Evolutionary conservation across 306 rosid genomes (phyloP), one percentile per base, ranked within the genome.

Genomic region (Cucumis hystrix): DNA sequence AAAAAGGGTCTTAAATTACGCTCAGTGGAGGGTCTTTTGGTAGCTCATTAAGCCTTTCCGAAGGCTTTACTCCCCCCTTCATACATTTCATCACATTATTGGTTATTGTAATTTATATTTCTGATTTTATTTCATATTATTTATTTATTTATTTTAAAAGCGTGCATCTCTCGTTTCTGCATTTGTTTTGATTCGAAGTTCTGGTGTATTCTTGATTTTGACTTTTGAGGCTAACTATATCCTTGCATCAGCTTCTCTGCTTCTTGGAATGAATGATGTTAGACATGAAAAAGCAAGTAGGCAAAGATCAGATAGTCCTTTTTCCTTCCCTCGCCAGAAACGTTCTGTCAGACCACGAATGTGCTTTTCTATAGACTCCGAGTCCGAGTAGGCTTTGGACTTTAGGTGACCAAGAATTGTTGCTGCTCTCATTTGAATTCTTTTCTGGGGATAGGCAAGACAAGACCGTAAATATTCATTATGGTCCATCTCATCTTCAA

Each of bases 281-380:
- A 78, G 90, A 87, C 80, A 95, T 74, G 97, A 92, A 76, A 87
- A 87, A 83, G 75, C 83, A 77, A 88, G 81, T 78, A 87, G 89
- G 83, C 90, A 81, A 78, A 85, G 97, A 82, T 89, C 98, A 33
- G 91, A 81, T 79, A 90, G 90, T 83, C 98, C 98, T n/a, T 88
- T 96, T 92, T 87, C 98, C 33, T 91, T 92, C 87, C 99, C 99
- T 83, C 97, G 97, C 79, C 99, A 96, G 82, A 96, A 89, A 83
- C 96, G 99, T 78, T 95, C 99, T 64, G 97, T 84, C 75, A 89
- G 97, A 85, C 91, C 86, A 4, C 91, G 92, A 51, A 55, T 86
- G 66, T 63, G 76, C 85, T 89, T 92, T 47, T 92, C 97, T 11
- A 91, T 96, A 52, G 89, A 84, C 85, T 91, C 96, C n/a, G 99